These are phyloP conservation scores for Phytophthora uliginosa DNA, from an alignment of 352 stramenopile species.

Conservation along the genomic window DNA sequence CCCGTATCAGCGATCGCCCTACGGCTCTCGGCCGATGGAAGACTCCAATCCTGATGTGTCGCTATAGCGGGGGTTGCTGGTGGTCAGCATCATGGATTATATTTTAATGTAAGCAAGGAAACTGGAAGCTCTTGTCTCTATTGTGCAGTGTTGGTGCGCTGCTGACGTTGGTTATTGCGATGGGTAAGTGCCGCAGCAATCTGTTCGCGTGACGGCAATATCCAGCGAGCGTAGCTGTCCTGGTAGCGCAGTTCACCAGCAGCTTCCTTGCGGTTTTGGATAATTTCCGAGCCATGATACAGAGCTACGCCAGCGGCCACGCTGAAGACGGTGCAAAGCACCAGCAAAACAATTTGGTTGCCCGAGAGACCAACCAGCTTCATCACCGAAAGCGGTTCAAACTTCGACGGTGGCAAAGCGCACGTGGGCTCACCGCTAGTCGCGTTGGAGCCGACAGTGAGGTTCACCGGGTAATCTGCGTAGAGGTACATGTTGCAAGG, in stretches of 20 bases:
- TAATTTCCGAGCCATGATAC: conserved; percentile 56
- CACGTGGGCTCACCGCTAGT: conserved; percentile 48
- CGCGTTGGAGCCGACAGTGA: conserved; percentile 37
- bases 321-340: conserved; percentile 45
- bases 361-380: conserved; percentile 52
- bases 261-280: conserved; percentile 53
- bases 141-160: conserved; percentile 19
- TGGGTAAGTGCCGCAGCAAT: conserved; percentile 49
- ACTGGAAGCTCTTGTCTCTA: conserved; percentile 21
- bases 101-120: conserved; percentile 48
- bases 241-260: conserved; percentile 56
- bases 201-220: conserved; percentile 76
- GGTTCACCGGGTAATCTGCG: conserved; percentile 74
- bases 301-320: conserved; percentile 51
- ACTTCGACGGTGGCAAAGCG: conserved; percentile 31
- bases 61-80: conserved; percentile 28
- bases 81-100: conserved; percentile 23
- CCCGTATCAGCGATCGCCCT: conserved; percentile 42
- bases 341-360: conserved; percentile 49
- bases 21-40: conserved; percentile 37
- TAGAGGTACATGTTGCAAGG: conserved; percentile 86
- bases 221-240: conserved; percentile 70
- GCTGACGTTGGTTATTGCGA: conserved; percentile 21
- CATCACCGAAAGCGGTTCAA: conserved; percentile 48
- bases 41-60: conserved; percentile 47